phyloP scores from a whole-genome alignment of 208 protist genomes.

The Leishmania tropica region DNA sequence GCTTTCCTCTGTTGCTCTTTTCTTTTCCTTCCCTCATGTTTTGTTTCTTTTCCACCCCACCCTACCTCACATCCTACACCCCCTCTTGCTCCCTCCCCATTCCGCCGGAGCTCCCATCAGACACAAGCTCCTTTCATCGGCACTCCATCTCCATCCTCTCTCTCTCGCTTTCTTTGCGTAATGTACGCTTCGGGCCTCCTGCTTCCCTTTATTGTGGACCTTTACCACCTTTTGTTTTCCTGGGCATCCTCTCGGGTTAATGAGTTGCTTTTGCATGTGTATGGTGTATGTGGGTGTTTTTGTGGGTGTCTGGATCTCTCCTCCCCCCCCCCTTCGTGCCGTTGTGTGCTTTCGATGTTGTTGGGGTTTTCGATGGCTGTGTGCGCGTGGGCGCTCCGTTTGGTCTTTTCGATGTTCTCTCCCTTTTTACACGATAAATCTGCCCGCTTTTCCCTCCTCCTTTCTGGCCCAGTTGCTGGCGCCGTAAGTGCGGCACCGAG shows the following conservation, averaged over 20 bases:
- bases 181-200: background rate
- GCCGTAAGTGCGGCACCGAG: background rate
- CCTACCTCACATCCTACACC: background rate
- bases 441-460: background rate
- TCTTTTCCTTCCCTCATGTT: background rate
- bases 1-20: background rate
- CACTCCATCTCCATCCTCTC: background rate
- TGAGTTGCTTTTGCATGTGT: background rate
- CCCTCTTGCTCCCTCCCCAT: background rate
- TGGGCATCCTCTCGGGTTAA: background rate
- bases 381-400: background rate
- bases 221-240: background rate
- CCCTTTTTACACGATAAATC: background rate
- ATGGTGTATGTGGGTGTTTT: background rate
- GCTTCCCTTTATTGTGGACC: background rate
- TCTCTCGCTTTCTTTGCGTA: background rate
- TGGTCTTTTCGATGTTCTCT: background rate
- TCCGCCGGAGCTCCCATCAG: background rate
- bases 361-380: background rate
- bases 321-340: no score
- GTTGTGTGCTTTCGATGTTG: background rate
- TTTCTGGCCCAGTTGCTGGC: background rate
- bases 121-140: background rate
- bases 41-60: no score
- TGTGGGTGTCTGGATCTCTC: background rate